Evolutionary conservation across 352 stramenopile genomes (phyloP).

Genomic region (Phytophthora tentaculata): DNA sequence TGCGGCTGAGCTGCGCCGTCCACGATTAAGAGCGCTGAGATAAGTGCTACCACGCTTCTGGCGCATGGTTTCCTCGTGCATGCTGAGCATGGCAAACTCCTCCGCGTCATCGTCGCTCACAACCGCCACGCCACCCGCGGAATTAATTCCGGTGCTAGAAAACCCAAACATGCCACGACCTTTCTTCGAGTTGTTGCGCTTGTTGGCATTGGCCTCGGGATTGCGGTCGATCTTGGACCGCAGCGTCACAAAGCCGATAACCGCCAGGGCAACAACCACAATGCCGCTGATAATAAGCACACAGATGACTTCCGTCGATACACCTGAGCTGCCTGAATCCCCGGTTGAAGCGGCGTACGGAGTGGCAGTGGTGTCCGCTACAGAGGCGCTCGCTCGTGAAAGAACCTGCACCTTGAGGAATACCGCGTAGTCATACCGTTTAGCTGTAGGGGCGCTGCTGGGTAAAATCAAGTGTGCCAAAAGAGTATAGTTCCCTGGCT

Average conservation of each 20-base stretch:
- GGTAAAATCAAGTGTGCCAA: conserved; percentile 72
- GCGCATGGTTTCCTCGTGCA: conserved; percentile 67
- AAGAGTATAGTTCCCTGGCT: conserved; percentile 55
- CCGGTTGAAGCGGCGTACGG: conserved; percentile 41
- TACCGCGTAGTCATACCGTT: conserved; percentile 73
- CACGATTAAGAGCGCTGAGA: conserved; percentile 46
- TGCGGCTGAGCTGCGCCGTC: conserved; percentile 25
- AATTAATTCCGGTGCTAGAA: conserved; percentile 35
- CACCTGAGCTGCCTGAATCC: conserved; percentile 30
- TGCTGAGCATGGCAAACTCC: conserved; percentile 85
- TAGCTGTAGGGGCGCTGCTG: conserved; percentile 41
- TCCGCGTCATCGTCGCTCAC: conserved; percentile 56
- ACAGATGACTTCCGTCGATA: conserved; percentile 70
- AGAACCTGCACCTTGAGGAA: conserved; percentile 54
- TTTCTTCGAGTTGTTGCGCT: conserved; percentile 35
- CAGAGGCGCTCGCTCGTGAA: conserved; percentile 29
- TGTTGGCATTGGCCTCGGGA: conserved; percentile 23
- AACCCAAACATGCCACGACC: conserved; percentile 42
- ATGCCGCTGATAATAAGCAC: conserved; percentile 78
- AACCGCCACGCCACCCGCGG: conserved; percentile 27
- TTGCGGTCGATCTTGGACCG: conserved; percentile 52
- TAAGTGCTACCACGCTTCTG: conserved; percentile 57
- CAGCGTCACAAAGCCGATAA: conserved; percentile 70
- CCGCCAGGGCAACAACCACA: conserved; percentile 63
- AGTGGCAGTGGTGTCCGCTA: conserved; percentile 38